These are phyloP conservation scores for Fusarium nanum DNA, from an alignment of 2,329 filamentous ascomycete species.

Conservation along the genomic window DNA sequence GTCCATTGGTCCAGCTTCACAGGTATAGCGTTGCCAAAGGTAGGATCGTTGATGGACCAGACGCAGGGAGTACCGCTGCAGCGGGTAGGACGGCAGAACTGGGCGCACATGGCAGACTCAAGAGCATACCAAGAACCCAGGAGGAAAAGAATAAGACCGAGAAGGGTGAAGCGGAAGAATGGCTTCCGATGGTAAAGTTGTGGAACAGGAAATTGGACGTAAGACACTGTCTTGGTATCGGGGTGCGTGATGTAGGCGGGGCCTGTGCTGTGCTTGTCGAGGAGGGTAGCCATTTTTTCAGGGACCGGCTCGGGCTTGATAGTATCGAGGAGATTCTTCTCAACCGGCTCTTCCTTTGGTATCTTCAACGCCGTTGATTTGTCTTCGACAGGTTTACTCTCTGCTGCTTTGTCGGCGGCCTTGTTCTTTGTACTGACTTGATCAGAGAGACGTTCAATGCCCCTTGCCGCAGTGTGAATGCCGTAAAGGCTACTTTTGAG, in stretches of 20 bases:
- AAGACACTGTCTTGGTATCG: constrained; percentile 45
- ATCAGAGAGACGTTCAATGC: constrained; percentile 68
- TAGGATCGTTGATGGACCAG: constrained; percentile 69
- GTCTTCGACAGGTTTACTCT: constrained; percentile 4
- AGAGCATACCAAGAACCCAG: constrained; percentile 64
- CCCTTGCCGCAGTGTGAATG: constrained; percentile 66
- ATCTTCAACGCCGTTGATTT: not conserved
- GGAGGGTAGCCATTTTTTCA: constrained; percentile 30
- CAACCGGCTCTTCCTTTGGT: constrained; percentile 19
- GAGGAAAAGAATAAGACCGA: constrained; percentile 60
- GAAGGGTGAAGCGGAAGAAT: constrained; percentile 59
- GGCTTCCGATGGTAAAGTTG: constrained; percentile 59
- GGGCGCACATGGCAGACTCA: constrained; percentile 65
- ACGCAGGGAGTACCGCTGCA: constrained; percentile 62
- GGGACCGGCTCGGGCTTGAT: constrained; percentile 3
- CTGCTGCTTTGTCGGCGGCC: constrained; percentile 18
- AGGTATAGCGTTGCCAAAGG: constrained; percentile 69
- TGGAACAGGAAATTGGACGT: constrained; percentile 59
- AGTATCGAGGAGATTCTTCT: constrained; percentile 17
- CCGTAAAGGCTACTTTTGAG: constrained; percentile 63
- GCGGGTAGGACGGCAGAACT: constrained; percentile 65
- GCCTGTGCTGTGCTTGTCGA: constrained; percentile 26
- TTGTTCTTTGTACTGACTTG: constrained; percentile 57
- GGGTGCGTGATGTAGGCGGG: constrained; percentile 32
- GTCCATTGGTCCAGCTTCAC: constrained; percentile 72